A percentile compares a stretch with the other conserved stretches of the same genome.
Conservation (phyloP, 768 basidiomycete species). For the Tulasnella sp. region DNA sequence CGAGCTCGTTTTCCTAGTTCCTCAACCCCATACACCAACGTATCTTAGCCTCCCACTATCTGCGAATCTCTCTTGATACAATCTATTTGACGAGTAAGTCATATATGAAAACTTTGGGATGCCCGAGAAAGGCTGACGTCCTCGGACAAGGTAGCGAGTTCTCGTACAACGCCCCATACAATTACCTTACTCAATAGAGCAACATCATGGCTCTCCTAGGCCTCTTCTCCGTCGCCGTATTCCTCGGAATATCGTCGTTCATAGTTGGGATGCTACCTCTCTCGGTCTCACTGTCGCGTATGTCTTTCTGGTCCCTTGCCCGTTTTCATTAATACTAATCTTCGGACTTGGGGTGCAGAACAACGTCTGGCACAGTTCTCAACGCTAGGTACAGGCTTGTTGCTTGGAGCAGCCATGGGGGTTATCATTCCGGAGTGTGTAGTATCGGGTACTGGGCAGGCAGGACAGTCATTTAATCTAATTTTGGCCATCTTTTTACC, state of each 20-base stretch:
- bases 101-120: not conserved
- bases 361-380: constrained; percentile 47
- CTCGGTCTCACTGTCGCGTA: constrained; percentile 66
- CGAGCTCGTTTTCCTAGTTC: not conserved
- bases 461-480: not conserved
- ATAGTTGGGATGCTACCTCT: constrained; percentile 70
- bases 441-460: not conserved
- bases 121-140: not conserved
- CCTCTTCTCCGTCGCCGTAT: constrained; percentile 36
- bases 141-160: not conserved
- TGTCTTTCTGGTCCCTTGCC: constrained; percentile 32
- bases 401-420: constrained; percentile 84
- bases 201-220: constrained; percentile 35
- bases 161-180: not conserved
- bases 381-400: constrained; percentile 71
- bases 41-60: not conserved
- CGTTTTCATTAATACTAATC: not conserved
- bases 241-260: constrained; percentile 45
- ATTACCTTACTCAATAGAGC: not conserved
- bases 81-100: not conserved
- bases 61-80: not conserved
- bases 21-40: not conserved
- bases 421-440: constrained; percentile 92
- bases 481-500: constrained; percentile 21
- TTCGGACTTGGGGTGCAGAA: constrained; percentile 32